Evolutionary conservation across 2,329 filamentous ascomycete species (phyloP).

Genomic region (Scedosporium dehoogii): DNA sequence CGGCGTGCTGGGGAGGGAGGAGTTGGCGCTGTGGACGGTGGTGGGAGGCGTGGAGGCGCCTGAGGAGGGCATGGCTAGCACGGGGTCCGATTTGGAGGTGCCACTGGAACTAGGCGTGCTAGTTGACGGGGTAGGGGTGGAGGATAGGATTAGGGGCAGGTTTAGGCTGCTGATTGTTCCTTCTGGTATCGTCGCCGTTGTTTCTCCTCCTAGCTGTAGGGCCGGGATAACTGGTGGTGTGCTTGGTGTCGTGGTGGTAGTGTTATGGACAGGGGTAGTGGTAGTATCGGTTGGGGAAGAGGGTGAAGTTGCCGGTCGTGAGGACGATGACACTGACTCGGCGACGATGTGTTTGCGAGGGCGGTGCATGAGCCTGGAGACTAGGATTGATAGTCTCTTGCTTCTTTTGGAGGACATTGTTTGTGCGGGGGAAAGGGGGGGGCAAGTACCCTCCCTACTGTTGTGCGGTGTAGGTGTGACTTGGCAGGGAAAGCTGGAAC

Average conservation of each 20-base stretch:
- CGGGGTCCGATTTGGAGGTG: neutral
- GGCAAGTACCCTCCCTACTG: too few relatives aligned
- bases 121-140: neutral
- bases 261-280: neutral
- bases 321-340: neutral
- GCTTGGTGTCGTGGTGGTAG: too few relatives aligned
- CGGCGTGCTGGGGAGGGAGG: neutral
- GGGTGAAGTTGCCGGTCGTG: neutral
- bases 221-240: too few relatives aligned
- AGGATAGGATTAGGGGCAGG: neutral
- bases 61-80: neutral
- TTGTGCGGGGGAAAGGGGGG: neutral
- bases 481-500: too few relatives aligned
- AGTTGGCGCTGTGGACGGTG: neutral
- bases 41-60: neutral
- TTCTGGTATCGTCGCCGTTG: too few relatives aligned
- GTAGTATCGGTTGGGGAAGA: neutral
- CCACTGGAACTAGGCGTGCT: neutral
- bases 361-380: neutral
- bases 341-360: neutral
- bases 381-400: neutral
- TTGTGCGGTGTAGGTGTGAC: too few relatives aligned
- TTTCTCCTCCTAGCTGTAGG: too few relatives aligned
- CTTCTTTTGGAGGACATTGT: neutral
- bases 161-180: neutral